phyloP scores from a whole-genome alignment of 2,329 filamentous ascomycete species.

The Microthyrium microscopicum region DNA sequence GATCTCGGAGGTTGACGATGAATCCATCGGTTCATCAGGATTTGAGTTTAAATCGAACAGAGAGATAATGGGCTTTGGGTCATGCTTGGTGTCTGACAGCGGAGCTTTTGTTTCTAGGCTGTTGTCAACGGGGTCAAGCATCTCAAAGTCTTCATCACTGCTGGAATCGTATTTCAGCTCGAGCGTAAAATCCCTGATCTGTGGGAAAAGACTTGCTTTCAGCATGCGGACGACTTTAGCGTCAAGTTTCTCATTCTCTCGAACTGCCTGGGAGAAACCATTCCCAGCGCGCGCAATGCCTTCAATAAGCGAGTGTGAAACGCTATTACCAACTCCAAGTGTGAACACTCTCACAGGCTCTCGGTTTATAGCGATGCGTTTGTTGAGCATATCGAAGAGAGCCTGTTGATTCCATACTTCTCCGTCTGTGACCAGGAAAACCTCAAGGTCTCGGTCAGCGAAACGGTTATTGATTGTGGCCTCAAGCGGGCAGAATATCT shows the following conservation, averaged over 20 bases:
- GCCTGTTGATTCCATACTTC: slow-evolving; percentile 32
- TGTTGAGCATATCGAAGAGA: slow-evolving; percentile 32
- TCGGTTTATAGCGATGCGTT: slow-evolving; percentile 23
- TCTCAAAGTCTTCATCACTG: slow-evolving; percentile 40
- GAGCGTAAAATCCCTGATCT: slow-evolving; percentile 46
- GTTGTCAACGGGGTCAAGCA: slow-evolving; percentile 42
- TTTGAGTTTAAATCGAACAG: slow-evolving; percentile 8
- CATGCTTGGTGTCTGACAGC: slow-evolving; percentile 11
- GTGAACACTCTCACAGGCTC: slow-evolving; percentile 37
- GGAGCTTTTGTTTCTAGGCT: slow-evolving; percentile 26
- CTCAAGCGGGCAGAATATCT: slow-evolving; percentile 32
- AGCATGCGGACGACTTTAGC: slow-evolving; percentile 58
- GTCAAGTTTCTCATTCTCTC: slow-evolving; percentile 47
- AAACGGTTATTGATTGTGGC: slow-evolving; percentile 30
- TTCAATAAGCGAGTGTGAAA: slow-evolving; percentile 40
- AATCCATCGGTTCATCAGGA: background rate
- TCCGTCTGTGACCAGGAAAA: slow-evolving; percentile 41
- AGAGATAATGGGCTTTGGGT: slow-evolving; percentile 4
- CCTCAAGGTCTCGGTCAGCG: slow-evolving; percentile 30
- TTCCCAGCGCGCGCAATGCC: slow-evolving; percentile 41
- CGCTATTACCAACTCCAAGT: slow-evolving; percentile 37
- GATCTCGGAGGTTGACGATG: slow-evolving; percentile 16
- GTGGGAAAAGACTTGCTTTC: slow-evolving; percentile 50
- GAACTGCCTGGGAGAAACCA: slow-evolving; percentile 45
- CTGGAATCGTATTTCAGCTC: slow-evolving; percentile 40